Evolutionary conservation across 129 eudicot species (phyloP).

Genomic region (Centrapalus pauciflorus): DNA sequence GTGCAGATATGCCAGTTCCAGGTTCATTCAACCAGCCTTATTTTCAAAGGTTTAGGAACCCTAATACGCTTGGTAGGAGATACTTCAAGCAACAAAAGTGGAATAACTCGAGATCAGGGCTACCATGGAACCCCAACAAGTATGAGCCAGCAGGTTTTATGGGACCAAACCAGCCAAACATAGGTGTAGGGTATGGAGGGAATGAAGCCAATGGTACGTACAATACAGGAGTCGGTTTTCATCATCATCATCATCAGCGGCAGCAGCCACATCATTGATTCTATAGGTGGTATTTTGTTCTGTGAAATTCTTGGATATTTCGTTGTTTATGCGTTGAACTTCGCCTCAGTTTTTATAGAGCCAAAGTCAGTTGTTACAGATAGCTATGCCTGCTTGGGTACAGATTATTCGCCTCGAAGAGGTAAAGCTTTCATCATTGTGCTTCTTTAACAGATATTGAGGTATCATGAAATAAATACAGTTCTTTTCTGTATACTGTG

Average conservation of each 20-base stretch:
- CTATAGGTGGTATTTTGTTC: constrained; percentile 19
- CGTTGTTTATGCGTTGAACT: constrained; percentile 6
- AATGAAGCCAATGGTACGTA: constrained; percentile 29
- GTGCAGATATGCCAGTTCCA: constrained; percentile 2
- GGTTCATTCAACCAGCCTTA: constrained; percentile 24
- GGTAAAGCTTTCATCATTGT: constrained; percentile 42
- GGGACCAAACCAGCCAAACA: constrained; percentile 21
- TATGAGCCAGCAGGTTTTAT: constrained; percentile 28
- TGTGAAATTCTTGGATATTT: constrained; percentile 34
- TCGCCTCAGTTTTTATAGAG: constrained; percentile 30
- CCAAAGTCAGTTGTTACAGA: constrained; percentile 23
- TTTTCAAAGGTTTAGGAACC: constrained; percentile 34
- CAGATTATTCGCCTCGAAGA: constrained; percentile 44
- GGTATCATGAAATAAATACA: constrained; percentile 26
- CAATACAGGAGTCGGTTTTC: constrained; percentile 31
- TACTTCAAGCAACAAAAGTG: constrained; percentile 71
- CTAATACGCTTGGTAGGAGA: constrained; percentile 44
- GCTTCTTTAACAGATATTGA: constrained; percentile 32
- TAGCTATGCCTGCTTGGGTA: constrained; percentile 37
- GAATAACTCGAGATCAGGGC: constrained; percentile 40
- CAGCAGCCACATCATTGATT: constrained; percentile 22
- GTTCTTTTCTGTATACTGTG: constrained; percentile 1
- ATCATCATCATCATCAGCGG: constrained; percentile 29
- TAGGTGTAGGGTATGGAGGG: constrained; percentile 33
- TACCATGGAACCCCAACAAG: constrained; percentile 52